Conservation (phyloP, 129 eudicot genomes). For the Saussurea involucrata region DNA sequence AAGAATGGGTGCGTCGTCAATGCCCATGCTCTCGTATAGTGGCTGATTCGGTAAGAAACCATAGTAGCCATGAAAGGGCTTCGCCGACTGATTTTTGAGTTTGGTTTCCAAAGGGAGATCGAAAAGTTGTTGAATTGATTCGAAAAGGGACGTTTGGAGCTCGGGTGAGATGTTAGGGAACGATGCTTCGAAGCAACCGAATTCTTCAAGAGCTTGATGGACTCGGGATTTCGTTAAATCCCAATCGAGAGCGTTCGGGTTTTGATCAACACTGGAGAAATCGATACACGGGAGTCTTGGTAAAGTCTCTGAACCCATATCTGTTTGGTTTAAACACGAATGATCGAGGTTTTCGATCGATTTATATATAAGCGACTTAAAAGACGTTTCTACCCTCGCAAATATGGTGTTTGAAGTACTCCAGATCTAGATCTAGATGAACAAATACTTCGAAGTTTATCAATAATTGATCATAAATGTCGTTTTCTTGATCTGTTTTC, state of each 20-base stretch:
- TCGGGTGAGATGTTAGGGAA: conserved; percentile 29
- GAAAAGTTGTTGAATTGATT: conserved; percentile 44
- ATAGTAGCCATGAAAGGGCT: conserved; percentile 66
- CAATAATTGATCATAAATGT: too few species aligned
- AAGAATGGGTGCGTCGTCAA: conserved; percentile 30
- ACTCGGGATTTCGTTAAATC: conserved; percentile 43
- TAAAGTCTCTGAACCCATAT: conserved; percentile 33
- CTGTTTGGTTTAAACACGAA: background rate
- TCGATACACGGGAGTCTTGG: conserved; percentile 40
- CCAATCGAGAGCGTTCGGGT: conserved; percentile 35
- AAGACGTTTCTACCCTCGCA: background rate
- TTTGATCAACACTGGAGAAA: conserved; percentile 36
- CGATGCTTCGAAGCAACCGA: conserved; percentile 64
- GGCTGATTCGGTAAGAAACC: conserved; percentile 57
- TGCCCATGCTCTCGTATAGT: conserved; percentile 58
- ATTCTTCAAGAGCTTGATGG: conserved; percentile 45
- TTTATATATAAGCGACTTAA: background rate
- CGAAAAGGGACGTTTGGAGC: conserved; percentile 33
- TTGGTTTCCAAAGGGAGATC: conserved; percentile 66
- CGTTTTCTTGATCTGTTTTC: too few species aligned
- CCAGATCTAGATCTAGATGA: background rate
- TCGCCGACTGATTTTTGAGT: conserved; percentile 39
- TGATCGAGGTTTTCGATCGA: background rate
- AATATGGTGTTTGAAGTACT: background rate
- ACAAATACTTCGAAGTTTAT: background rate